Evolutionary conservation across 352 stramenopile genomes (phyloP), one percentile per base, ranked within the genome.

Genomic region (Pythium aristosporum): DNA sequence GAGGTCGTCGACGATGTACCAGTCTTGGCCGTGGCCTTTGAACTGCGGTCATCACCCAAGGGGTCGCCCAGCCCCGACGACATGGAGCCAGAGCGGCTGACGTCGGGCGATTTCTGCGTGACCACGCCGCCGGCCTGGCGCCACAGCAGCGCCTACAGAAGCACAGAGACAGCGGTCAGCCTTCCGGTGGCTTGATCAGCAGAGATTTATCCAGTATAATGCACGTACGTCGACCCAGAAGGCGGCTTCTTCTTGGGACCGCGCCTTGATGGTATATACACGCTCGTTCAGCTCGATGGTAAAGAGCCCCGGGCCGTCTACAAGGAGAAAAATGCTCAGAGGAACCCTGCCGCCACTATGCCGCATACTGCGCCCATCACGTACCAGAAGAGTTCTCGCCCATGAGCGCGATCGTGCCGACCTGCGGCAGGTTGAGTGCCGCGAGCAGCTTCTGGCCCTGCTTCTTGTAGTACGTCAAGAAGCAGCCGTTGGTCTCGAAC

Each of bases 391-490:
- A 76, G 63, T 93, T 79, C 68, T 92, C 87, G 43, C 76, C 68
- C 3, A 95, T 73, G 39, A 92, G 65, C 55, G 75, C 77, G 57
- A 95, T 95, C 20, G 76, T 76, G 44, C 91, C 89, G n/a, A 98
- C 92, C 65, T 98, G 92, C 32, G 92, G 92, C 65, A 98, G 65
- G 72, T 97, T 97, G 37, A 98, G 71, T 36, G 92, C 92, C 21
- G 92, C 92, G 28, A 98, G 74, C 36, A 99, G 80, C 79, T 99
- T 99, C 55, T 95, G 87, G 0, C 87, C 87, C 89, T 95, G 87
- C 89, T 93, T 93, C 81, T 99, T 99, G 80, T 99, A 99, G 82
- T 99, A 99, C 15, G 96, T 98, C 41, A 99, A 84, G 79, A 98
- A 98, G 73, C 97, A 97, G 50, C 96, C 96, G 70, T 99, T 98